Evolutionary conservation across 2,329 filamentous ascomycete species (phyloP).

Genomic region (Domatiomyces catenatus): DNA sequence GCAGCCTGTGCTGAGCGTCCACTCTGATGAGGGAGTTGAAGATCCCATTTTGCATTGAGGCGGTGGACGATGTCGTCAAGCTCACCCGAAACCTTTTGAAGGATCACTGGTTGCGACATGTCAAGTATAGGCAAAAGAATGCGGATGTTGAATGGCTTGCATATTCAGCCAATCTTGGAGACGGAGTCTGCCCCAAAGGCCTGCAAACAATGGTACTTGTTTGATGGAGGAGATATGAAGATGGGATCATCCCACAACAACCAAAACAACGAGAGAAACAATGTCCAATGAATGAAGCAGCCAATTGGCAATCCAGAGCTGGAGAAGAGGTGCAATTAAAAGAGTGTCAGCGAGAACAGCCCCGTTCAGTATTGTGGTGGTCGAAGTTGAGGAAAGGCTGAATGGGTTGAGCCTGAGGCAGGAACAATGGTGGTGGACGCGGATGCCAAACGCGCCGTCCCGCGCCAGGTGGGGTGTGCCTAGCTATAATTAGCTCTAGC

Average conservation of each 20-base stretch:
- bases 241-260: neutral
- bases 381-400: neutral
- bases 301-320: neutral
- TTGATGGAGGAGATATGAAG: neutral
- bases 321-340: neutral
- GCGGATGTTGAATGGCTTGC: neutral
- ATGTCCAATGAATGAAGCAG: neutral
- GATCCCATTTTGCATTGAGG: conserved; percentile 23
- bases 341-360: neutral
- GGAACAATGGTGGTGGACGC: neutral
- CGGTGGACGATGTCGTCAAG: conserved; percentile 18
- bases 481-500: neutral
- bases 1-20: conserved; percentile 10
- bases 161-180: neutral
- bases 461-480: too few relatives aligned
- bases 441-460: neutral
- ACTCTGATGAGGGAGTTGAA: conserved; percentile 21
- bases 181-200: neutral
- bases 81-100: conserved; percentile 5
- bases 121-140: too few relatives aligned
- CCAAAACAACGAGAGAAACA: neutral
- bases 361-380: neutral
- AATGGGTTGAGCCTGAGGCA: neutral
- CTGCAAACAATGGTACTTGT: neutral
- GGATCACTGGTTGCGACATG: conserved; percentile 3